Conservation (phyloP, 148 eudicot genomes). For the Chenopodium album region DNA sequence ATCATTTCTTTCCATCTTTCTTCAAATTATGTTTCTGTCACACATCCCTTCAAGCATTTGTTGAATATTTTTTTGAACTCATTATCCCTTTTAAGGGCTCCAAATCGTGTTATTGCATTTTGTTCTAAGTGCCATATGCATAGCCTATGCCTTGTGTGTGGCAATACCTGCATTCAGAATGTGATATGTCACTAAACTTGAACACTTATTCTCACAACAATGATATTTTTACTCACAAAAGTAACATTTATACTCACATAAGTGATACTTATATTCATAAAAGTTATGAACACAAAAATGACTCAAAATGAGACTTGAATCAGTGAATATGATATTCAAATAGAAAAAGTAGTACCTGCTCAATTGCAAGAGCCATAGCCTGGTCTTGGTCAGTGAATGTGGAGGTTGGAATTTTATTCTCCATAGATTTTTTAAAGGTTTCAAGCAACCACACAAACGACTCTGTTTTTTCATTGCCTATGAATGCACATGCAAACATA, state of each 20-base stretch:
- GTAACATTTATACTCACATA: too few species aligned
- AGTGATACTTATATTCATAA: too few species aligned
- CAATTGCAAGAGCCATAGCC: neutral
- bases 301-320: too few species aligned
- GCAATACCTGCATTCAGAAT: neutral
- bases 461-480: neutral
- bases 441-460: neutral
- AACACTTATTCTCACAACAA: too few species aligned
- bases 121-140: neutral
- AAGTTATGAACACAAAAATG: too few species aligned
- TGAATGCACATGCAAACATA: neutral
- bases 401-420: neutral
- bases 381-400: conserved; percentile 7
- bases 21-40: neutral
- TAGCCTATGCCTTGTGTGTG: neutral
- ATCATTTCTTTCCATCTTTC: neutral
- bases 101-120: neutral
- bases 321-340: neutral
- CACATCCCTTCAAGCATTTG: neutral
- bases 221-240: too few species aligned
- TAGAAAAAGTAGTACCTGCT: neutral
- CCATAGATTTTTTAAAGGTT: neutral
- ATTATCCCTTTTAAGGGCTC: neutral
- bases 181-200: too few species aligned
- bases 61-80: neutral